Percentiles rank a stretch among this genome's conserved stretches.
These are phyloP conservation scores for Silene noctiflora DNA, from an alignment of 179 eudicot genomes.

Conservation along the genomic window DNA sequence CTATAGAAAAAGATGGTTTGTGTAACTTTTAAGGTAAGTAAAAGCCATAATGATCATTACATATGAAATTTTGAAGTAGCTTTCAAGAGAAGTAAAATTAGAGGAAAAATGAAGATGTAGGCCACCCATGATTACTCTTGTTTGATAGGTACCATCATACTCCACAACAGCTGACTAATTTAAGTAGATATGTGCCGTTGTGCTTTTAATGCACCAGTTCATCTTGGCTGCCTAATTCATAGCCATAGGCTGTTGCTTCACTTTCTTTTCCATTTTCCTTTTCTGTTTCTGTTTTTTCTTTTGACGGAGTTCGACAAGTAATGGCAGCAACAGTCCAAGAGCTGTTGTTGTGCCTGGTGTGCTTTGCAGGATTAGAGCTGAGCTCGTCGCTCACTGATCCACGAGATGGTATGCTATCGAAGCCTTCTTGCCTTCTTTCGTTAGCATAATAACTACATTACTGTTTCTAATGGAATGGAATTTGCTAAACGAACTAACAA, in stretches of 20 bases:
- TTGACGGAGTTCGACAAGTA: background rate
- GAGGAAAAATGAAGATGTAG: constrained; percentile 7
- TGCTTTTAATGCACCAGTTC: constrained; percentile 4
- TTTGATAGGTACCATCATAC: constrained; percentile 15
- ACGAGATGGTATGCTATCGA: constrained; percentile 43
- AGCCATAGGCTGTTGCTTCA: background rate
- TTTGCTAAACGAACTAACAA: too few relatives aligned
- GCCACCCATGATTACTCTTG: constrained; percentile 22
- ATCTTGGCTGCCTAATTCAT: background rate
- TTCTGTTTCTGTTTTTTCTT: background rate
- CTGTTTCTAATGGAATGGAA: too few relatives aligned
- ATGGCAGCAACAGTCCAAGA: constrained; percentile 11
- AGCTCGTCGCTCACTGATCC: constrained; percentile 47
- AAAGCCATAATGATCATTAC: constrained; percentile 13
- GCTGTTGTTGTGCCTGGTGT: constrained; percentile 29
- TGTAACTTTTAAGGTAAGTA: constrained; percentile 20
- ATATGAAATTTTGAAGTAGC: constrained; percentile 16
- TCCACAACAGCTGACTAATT: constrained; percentile 11
- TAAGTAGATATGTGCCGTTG: background rate
- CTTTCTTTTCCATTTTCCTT: background rate
- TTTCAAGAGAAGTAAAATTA: constrained; percentile 33
- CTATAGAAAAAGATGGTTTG: constrained; percentile 8
- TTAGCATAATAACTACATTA: background rate
- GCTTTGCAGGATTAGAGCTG: constrained; percentile 27
- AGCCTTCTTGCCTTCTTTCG: background rate